phyloP scores from a whole-genome alignment of 768 basidiomycete species.

The Pilatotrama ljubarskyi region DNA sequence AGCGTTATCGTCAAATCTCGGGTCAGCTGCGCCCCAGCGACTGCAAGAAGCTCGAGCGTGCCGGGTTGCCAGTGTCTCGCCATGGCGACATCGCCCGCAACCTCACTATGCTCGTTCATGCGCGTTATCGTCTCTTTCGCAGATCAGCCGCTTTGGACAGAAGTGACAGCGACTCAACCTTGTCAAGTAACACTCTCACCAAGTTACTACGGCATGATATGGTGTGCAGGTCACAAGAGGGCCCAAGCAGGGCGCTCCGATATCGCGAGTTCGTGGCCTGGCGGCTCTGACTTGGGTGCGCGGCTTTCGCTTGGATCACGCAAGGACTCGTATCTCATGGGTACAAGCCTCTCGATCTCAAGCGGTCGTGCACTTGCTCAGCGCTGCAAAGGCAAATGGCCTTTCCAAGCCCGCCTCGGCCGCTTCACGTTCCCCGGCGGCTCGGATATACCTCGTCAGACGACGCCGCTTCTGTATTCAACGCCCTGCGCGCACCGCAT shows the following conservation, averaged over 20 bases:
- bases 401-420: background rate
- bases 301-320: background rate
- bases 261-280: background rate
- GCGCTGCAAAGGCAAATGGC: too few species aligned
- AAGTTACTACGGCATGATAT: background rate
- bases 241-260: background rate
- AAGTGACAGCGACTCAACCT: background rate
- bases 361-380: too few species aligned
- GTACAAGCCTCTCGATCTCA: too few species aligned
- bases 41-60: background rate
- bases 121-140: background rate
- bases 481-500: slow-evolving; percentile 2
- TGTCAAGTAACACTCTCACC: background rate
- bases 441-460: slow-evolving; percentile 15
- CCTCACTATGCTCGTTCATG: background rate
- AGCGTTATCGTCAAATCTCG: background rate
- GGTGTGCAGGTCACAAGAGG: background rate
- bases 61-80: background rate
- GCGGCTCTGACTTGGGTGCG: background rate
- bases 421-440: background rate
- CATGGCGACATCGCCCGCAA: slow-evolving; percentile 18
- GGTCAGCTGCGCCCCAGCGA: background rate
- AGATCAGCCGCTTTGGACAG: background rate
- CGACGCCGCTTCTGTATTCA: slow-evolving; percentile 13
- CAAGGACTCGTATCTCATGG: background rate